phyloP scores from a whole-genome alignment of 192 early-diverging fungal genomes.

The Mortierella alpina region DNA sequence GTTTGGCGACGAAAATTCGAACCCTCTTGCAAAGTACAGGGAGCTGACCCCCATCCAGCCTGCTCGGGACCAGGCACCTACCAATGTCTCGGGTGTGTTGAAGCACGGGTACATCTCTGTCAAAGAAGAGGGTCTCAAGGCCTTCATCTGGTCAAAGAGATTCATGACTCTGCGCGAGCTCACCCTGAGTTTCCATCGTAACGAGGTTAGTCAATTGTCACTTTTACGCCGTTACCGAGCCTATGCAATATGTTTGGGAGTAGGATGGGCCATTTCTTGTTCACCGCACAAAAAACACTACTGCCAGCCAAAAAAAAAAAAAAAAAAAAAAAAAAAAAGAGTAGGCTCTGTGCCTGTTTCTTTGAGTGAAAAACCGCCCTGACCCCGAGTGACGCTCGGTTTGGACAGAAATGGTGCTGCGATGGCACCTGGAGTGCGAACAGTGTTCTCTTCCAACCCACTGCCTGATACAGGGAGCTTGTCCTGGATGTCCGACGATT shows the following conservation, averaged over 20 bases:
- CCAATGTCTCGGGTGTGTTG: slow-evolving; percentile 56
- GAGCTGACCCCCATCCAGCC: slow-evolving; percentile 46
- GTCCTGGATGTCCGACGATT: too few species aligned
- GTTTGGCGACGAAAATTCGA: slow-evolving; percentile 28
- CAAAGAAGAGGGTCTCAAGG: slow-evolving; percentile 91
- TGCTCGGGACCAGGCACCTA: slow-evolving; percentile 26
- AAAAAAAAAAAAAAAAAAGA: too few species aligned
- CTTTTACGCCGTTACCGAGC: not conserved
- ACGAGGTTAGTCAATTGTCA: slow-evolving; percentile 75
- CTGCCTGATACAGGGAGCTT: too few species aligned
- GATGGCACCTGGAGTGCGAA: too few species aligned
- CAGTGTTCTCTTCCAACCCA: too few species aligned
- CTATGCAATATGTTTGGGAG: not conserved
- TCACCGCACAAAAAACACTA: too few species aligned
- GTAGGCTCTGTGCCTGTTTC: too few species aligned
- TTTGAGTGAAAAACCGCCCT: too few species aligned
- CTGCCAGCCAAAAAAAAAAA: too few species aligned
- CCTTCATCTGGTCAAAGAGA: slow-evolving; percentile 96
- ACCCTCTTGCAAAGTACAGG: slow-evolving; percentile 47
- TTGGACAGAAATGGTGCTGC: too few species aligned
- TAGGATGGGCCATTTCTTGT: not conserved
- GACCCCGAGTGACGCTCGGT: too few species aligned
- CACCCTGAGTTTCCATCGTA: slow-evolving; percentile 92
- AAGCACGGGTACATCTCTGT: slow-evolving; percentile 89
- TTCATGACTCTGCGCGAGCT: slow-evolving; percentile 90